Evolutionary conservation across 2,329 filamentous ascomycete species (phyloP), one percentile per base, ranked within the genome.

Genomic region (Xylariomycetidae sp.): DNA sequence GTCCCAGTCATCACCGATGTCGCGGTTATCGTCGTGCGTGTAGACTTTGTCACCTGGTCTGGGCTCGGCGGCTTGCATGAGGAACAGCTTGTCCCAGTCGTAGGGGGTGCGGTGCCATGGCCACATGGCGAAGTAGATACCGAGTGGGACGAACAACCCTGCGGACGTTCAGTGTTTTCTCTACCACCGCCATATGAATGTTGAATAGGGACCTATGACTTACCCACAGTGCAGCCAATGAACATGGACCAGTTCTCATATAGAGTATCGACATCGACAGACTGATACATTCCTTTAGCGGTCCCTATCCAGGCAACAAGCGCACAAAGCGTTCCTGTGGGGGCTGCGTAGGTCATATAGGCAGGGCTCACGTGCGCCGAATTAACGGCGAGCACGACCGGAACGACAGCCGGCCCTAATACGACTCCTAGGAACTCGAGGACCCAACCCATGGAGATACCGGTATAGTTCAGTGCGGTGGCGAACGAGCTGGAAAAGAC

Each of bases 351-450:
- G 9, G 31, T 34, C 31, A 38, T 34, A 27, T 30, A 38, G 3
- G 26, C 19, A 15, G 31, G 19, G 17, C 36, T 31, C 7, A 34
- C 31, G 15, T 38, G 16, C 6, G 36, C 31, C n/a, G 36, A 30
- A 27, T 31, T 76, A 40, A 81, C 62, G 1, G 73, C 69, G 35
- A 84, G 63, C 1, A 77, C 72, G 2, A 79, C 77, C 0, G 81
- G 80, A 17, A 85, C 66, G 4, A 82, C 78, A 5, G 79, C 80
- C 1, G 75, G 72, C 2, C 74, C 79, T 48, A 85, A 82, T 42
- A 84, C 82, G 16, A 82, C 78, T 10, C 80, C 80, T 79, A 85
- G 84, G 37, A 85, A 67, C 6, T 85, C 66, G 52, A 84, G 85
- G 3, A 85, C 64, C 47, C 83, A 84, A 9, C 80, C 80, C 76